Conservation (phyloP, 2,329 filamentous ascomycete species). For the Fusarium avenaceum region DNA sequence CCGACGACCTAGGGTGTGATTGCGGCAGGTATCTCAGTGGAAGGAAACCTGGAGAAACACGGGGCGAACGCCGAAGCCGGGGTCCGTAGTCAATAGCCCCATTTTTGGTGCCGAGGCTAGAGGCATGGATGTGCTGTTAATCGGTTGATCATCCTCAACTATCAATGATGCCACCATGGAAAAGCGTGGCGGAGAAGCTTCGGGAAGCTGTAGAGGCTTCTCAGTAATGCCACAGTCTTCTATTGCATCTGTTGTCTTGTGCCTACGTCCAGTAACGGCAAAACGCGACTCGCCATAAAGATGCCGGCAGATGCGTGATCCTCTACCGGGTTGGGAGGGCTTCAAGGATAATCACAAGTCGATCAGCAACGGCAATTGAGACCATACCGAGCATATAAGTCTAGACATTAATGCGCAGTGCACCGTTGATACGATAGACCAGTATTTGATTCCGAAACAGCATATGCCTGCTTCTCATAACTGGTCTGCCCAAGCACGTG, state of each 20-base stretch:
- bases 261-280: too few relatives aligned
- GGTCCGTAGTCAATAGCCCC: slow-evolving; percentile 36
- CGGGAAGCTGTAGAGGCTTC: slow-evolving; percentile 35
- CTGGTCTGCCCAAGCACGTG: slow-evolving; percentile 18
- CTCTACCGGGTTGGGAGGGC: not conserved
- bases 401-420: not conserved
- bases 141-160: slow-evolving; percentile 8
- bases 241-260: not conserved
- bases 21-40: slow-evolving; percentile 13
- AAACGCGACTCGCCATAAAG: not conserved
- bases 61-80: slow-evolving; percentile 47
- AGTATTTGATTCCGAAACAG: not conserved
- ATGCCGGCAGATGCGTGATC: slow-evolving; percentile 20
- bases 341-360: not conserved
- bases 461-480: not conserved
- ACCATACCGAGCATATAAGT: not conserved
- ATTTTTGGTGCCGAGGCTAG: slow-evolving; percentile 43
- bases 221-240: slow-evolving; percentile 13
- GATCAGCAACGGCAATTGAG: not conserved
- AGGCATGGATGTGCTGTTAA: slow-evolving; percentile 1
- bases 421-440: too few relatives aligned
- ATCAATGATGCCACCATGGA: slow-evolving; percentile 23
- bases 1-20: slow-evolving; percentile 28
- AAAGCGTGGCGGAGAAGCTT: slow-evolving; percentile 19
- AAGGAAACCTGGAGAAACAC: slow-evolving; percentile 50